Conservation (phyloP, 164 flowering plant genomes). For the Hamamelis virginiana region DNA sequence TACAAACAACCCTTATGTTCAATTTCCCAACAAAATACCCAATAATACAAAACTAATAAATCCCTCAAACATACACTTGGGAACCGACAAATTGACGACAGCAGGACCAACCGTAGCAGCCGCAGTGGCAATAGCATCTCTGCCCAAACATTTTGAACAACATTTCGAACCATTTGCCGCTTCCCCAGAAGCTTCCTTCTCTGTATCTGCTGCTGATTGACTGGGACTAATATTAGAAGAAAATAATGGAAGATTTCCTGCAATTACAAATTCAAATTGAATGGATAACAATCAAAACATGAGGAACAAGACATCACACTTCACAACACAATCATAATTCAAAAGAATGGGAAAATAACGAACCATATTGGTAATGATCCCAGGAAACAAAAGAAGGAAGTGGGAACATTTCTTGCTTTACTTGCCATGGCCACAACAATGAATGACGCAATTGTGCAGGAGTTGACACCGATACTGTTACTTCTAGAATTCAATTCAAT, state of each 20-base stretch:
- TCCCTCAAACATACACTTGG: constrained; percentile 43
- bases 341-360: background rate
- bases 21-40: background rate
- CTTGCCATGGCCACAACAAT: constrained; percentile 17
- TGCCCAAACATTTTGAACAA: constrained; percentile 57
- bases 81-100: constrained; percentile 82
- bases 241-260: constrained; percentile 42
- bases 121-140: constrained; percentile 76
- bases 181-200: constrained; percentile 28
- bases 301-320: background rate
- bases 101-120: constrained; percentile 87
- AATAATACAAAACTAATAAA: background rate
- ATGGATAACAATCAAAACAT: no score
- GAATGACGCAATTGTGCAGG: constrained; percentile 21
- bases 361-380: constrained; percentile 23
- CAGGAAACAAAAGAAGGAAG: constrained; percentile 10
- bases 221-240: constrained; percentile 39
- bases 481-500: constrained; percentile 12
- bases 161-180: constrained; percentile 36
- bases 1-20: background rate
- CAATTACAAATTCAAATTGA: constrained; percentile 12
- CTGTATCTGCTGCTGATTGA: constrained; percentile 30
- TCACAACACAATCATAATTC: background rate
- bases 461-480: constrained; percentile 17
- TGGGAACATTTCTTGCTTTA: constrained; percentile 3